Conservation (phyloP, 176 grass and related monocot genomes). For the Oryza rufipogon region DNA sequence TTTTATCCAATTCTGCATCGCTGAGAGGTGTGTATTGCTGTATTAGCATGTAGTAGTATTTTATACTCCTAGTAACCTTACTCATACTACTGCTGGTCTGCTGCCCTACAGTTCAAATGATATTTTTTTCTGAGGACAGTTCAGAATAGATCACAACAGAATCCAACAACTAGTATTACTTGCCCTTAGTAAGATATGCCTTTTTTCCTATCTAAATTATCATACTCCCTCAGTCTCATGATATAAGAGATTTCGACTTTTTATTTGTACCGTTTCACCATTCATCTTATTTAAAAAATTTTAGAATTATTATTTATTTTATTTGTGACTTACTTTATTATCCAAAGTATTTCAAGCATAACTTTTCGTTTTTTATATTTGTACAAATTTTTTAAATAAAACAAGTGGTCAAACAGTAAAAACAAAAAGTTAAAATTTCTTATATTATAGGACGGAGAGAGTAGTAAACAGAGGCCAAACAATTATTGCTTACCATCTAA, state of each 20-base stretch:
- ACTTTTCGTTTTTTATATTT: too few species aligned
- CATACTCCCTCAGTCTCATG: background rate
- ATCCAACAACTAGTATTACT: constrained; percentile 1
- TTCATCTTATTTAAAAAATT: too few species aligned
- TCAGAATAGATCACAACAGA: background rate
- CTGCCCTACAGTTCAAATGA: background rate
- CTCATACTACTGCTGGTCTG: background rate
- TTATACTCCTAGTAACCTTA: background rate
- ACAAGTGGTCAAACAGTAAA: too few species aligned
- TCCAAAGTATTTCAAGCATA: too few species aligned
- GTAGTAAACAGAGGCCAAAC: background rate
- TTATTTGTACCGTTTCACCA: too few species aligned
- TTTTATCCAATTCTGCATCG: background rate
- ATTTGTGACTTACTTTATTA: too few species aligned
- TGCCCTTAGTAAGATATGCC: background rate
- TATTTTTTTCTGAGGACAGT: background rate
- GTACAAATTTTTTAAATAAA: too few species aligned
- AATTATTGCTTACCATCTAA: constrained; percentile 60
- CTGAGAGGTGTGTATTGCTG: background rate
- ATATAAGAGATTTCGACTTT: too few species aligned
- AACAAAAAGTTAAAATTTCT: too few species aligned
- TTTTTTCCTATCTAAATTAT: background rate
- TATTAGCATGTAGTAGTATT: background rate
- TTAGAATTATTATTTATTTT: too few species aligned
- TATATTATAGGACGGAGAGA: too few species aligned